phyloP scores from a whole-genome alignment of 768 basidiomycete species.

The Gelatoporia subvermispora region DNA sequence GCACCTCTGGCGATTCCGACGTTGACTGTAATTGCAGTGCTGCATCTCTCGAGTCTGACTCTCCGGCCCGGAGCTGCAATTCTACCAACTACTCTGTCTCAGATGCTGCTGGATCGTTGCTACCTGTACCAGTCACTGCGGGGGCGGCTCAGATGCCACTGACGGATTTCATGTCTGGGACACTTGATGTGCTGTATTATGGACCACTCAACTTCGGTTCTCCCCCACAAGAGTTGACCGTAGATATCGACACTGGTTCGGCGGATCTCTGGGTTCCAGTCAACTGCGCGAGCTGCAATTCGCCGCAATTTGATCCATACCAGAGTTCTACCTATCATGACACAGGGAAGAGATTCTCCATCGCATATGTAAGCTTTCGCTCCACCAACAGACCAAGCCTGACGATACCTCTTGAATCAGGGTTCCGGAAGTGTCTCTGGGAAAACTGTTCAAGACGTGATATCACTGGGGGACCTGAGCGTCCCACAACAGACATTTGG shows the following conservation, averaged over 20 bases:
- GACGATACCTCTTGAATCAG: too few relatives aligned
- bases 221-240: conserved; percentile 43
- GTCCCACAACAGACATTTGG: conserved; percentile 53
- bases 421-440: conserved; percentile 53
- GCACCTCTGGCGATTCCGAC: too few relatives aligned
- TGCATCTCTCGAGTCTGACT: too few relatives aligned
- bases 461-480: conserved; percentile 41
- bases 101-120: too few relatives aligned
- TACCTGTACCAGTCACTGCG: background rate
- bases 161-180: conserved; percentile 33
- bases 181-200: conserved; percentile 45
- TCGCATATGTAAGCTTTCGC: conserved; percentile 39
- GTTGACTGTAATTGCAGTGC: too few relatives aligned
- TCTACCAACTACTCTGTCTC: too few relatives aligned
- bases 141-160: conserved; percentile 25
- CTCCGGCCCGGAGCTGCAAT: too few relatives aligned
- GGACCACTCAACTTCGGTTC: conserved; percentile 49
- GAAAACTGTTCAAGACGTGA: conserved; percentile 43
- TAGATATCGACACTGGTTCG: conserved; percentile 68
- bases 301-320: conserved; percentile 32
- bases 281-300: conserved; percentile 34
- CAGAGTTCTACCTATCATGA: conserved; percentile 39
- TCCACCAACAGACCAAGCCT: too few relatives aligned
- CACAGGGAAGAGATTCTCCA: conserved; percentile 26
- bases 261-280: conserved; percentile 59